Evolutionary conservation across 2,329 filamentous ascomycete species (phyloP).

Genomic region (Colletotrichum gloeosporioides): DNA sequence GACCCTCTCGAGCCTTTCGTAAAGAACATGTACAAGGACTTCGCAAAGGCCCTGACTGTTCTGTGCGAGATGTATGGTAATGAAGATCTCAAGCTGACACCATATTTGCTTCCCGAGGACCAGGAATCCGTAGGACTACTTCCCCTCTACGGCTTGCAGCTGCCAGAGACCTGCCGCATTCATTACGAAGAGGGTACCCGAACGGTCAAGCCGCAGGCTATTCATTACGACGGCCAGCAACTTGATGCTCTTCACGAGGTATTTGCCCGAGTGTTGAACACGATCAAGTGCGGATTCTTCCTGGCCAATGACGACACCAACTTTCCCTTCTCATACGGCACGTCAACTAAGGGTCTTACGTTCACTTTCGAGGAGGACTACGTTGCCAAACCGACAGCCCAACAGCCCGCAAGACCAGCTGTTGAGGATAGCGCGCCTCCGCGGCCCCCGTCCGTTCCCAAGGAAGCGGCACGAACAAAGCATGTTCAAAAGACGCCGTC

Average conservation of each 20-base stretch:
- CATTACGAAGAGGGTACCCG: conserved; percentile 38
- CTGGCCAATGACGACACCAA: conserved; percentile 42
- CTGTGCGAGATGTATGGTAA: conserved; percentile 51
- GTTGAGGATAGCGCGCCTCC: neutral
- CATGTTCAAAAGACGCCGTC: neutral
- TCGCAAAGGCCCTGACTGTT: conserved; percentile 53
- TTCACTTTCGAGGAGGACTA: conserved; percentile 13
- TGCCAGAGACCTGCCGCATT: conserved; percentile 45
- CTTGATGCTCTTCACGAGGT: conserved; percentile 1
- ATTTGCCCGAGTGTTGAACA: conserved; percentile 52
- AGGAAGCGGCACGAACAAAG: neutral
- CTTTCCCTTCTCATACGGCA: conserved; percentile 15
- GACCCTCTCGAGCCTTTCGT: conserved; percentile 50
- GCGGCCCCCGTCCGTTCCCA: neutral
- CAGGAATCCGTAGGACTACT: conserved; percentile 49
- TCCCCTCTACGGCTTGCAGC: conserved; percentile 41
- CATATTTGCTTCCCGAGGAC: conserved; percentile 60
- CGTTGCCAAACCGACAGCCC: neutral
- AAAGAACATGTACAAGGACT: conserved; percentile 49
- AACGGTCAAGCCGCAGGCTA: conserved; percentile 42
- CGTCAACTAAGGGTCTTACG: conserved; percentile 5
- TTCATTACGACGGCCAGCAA: conserved; percentile 32
- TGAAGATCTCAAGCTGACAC: conserved; percentile 42
- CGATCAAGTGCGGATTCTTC: conserved; percentile 53
- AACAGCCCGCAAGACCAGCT: neutral